These are phyloP conservation scores for Ascochyta clinopodiicola DNA, from an alignment of 2,329 filamentous ascomycete genomes.

Conservation along the genomic window DNA sequence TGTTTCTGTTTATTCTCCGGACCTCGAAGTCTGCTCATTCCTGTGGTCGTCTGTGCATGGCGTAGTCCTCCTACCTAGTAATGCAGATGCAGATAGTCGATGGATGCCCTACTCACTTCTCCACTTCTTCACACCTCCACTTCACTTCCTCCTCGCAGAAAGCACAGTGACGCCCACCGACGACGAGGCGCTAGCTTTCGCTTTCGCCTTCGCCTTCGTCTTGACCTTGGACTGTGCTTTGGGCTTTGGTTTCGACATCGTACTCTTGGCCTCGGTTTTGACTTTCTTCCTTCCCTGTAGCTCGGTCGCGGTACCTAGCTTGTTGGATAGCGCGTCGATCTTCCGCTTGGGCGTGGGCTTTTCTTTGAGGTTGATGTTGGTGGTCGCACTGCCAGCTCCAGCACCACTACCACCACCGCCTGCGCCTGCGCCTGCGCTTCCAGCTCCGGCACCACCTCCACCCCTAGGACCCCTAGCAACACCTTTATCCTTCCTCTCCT, in stretches of 20 bases:
- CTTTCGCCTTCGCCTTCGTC: too few relatives aligned
- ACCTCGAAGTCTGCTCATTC: too few relatives aligned
- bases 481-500: constrained; percentile 27
- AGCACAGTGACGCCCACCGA: too few relatives aligned
- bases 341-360: neutral
- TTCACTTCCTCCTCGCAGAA: too few relatives aligned
- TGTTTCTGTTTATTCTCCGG: too few relatives aligned
- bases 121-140: too few relatives aligned
- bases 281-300: constrained; percentile 30
- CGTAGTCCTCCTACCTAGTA: too few relatives aligned
- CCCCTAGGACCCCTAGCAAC: constrained; percentile 20
- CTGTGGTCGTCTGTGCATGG: too few relatives aligned
- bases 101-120: too few relatives aligned
- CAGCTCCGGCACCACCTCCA: neutral
- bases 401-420: neutral
- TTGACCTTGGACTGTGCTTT: neutral
- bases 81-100: too few relatives aligned
- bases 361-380: neutral
- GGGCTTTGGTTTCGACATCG: neutral
- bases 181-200: too few relatives aligned
- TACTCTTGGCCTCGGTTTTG: constrained; percentile 15
- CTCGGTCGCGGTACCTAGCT: neutral
- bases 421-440: neutral
- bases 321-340: constrained; percentile 1
- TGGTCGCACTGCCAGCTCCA: too few relatives aligned